Evolutionary conservation across 768 basidiomycete species (phyloP).

Genomic region (Lentinula lateritia): DNA sequence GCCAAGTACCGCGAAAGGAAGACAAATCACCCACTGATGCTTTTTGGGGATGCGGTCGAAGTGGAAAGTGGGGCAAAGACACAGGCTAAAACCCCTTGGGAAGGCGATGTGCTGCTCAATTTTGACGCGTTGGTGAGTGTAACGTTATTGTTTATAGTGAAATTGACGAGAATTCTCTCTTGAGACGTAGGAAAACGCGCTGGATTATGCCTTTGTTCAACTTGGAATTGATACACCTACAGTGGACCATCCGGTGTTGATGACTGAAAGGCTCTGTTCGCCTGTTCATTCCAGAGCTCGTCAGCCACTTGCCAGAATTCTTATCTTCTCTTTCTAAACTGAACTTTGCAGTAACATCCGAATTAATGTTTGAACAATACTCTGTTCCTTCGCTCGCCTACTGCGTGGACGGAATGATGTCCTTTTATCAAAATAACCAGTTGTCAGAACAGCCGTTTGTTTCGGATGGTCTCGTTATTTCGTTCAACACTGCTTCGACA

Average conservation of each 20-base stretch:
- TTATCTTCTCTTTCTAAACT: background rate
- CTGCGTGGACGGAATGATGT: conserved; percentile 87
- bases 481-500: conserved; percentile 89
- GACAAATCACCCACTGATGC: conserved; percentile 71
- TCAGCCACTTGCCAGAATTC: conserved; percentile 34
- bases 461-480: conserved; percentile 79
- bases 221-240: conserved; percentile 75
- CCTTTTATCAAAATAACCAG: conserved; percentile 78
- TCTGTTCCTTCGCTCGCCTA: conserved; percentile 80
- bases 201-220: conserved; percentile 88
- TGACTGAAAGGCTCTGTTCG: conserved; percentile 88
- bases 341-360: conserved; percentile 70
- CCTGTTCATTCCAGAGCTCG: conserved; percentile 84
- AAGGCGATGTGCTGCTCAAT: conserved; percentile 89
- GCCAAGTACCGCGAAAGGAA: conserved; percentile 89
- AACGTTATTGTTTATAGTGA: background rate
- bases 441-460: conserved; percentile 34
- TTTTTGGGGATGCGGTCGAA: conserved; percentile 88
- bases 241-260: conserved; percentile 84
- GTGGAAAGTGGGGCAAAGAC: conserved; percentile 78
- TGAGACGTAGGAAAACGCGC: conserved; percentile 77
- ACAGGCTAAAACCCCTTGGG: conserved; percentile 82
- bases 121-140: conserved; percentile 80
- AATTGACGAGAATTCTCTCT: background rate
- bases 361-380: conserved; percentile 94